These are phyloP conservation scores for Galerina marginata DNA, from an alignment of 768 basidiomycete genomes.

Conservation along the genomic window DNA sequence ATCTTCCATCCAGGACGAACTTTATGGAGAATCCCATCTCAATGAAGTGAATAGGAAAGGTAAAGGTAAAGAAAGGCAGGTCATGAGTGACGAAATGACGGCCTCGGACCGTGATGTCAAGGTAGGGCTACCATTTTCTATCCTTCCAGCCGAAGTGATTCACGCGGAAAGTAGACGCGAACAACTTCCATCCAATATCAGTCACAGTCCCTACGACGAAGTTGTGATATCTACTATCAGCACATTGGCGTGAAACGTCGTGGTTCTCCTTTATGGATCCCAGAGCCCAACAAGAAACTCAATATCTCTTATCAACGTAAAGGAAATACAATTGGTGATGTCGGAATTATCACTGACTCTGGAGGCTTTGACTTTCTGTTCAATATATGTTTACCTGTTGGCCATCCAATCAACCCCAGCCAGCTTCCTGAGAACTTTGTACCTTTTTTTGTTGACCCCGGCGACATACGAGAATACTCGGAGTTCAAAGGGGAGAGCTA, in stretches of 20 bases:
- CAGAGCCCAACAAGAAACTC: slow-evolving; percentile 17
- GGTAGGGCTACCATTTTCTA: no score
- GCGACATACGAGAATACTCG: slow-evolving; percentile 6
- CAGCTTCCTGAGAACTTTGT: slow-evolving; percentile 17
- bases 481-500: slow-evolving; percentile 14
- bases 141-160: no score
- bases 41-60: no score
- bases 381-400: slow-evolving; percentile 17
- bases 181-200: no score
- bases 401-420: slow-evolving; percentile 15
- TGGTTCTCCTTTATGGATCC: slow-evolving; percentile 22
- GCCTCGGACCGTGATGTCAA: no score
- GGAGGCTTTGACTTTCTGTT: slow-evolving; percentile 25
- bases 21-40: no score
- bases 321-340: slow-evolving; percentile 22
- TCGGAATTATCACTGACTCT: slow-evolving; percentile 17
- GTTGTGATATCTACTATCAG: slow-evolving; percentile 21
- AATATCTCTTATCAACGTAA: slow-evolving; percentile 12
- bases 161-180: no score
- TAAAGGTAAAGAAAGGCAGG: no score
- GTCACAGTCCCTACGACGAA: neutral
- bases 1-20: no score
- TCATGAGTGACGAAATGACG: no score
- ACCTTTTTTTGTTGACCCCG: slow-evolving; percentile 6
- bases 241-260: slow-evolving; percentile 19